Conservation (phyloP, 768 basidiomycete genomes). For the Boletus sensibilis region DNA sequence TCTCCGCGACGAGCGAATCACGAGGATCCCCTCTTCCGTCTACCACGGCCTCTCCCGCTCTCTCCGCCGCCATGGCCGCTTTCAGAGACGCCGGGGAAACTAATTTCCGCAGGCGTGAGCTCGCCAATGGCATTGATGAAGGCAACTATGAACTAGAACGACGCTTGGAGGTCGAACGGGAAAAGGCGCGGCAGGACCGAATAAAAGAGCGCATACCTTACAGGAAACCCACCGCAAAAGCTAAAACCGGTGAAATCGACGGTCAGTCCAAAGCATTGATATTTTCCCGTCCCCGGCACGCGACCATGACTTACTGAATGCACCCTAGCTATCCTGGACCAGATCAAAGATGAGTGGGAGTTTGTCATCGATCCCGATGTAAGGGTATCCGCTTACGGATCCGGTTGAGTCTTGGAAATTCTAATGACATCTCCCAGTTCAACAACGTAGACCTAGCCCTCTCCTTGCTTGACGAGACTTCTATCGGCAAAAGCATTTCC, state of each 20-base stretch:
- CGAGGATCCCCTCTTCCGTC: conserved; percentile 25
- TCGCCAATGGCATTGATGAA: conserved; percentile 52
- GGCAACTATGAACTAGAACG: conserved; percentile 56
- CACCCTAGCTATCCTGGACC: conserved; percentile 69
- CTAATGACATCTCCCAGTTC: conserved; percentile 52
- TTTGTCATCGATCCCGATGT: conserved; percentile 83
- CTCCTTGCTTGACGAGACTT: conserved; percentile 77
- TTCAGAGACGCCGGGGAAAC: conserved; percentile 55
- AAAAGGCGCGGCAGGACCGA: conserved; percentile 64
- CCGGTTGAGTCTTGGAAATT: conserved; percentile 1
- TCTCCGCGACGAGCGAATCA: conserved; percentile 14
- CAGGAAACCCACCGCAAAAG: conserved; percentile 48
- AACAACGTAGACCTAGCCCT: conserved; percentile 93
- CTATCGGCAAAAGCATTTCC: conserved; percentile 67
- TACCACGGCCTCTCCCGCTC: conserved; percentile 43
- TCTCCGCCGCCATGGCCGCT: conserved; percentile 61
- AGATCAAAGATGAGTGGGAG: conserved; percentile 89
- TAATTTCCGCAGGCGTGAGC: conserved; percentile 54
- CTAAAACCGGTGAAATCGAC: conserved; percentile 80
- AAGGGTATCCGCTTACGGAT: conserved; percentile 24
- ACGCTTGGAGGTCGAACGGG: conserved; percentile 59
- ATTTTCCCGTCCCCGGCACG: background rate
- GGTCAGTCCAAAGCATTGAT: conserved; percentile 46
- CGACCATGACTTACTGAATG: conserved; percentile 1
- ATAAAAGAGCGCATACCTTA: conserved; percentile 68